These are phyloP conservation scores for Talaromyces sp. DNA, from an alignment of 2,329 filamentous ascomycete genomes.

Conservation along the genomic window DNA sequence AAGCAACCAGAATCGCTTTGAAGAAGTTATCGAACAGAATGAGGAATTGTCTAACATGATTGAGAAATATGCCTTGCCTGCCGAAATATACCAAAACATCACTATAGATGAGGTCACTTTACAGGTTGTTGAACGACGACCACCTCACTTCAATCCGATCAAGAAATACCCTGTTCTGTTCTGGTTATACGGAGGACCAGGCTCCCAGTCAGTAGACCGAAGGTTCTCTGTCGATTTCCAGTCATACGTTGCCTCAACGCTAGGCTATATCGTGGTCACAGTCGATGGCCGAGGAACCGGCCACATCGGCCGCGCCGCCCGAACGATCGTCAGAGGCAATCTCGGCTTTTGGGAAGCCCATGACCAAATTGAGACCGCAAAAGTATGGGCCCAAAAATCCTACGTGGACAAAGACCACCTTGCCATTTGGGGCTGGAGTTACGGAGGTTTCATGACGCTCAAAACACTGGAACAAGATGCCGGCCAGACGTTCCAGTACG, in stretches of 20 bases:
- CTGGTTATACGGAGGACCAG: slow-evolving; percentile 88
- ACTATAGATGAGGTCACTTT: slow-evolving; percentile 75
- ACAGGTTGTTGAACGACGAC: slow-evolving; percentile 77
- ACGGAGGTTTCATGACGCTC: slow-evolving; percentile 89
- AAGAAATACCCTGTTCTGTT: slow-evolving; percentile 94
- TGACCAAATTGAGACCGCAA: slow-evolving; percentile 88
- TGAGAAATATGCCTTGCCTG: slow-evolving; percentile 74
- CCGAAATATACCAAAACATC: slow-evolving; percentile 76
- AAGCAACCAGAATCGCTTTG: slow-evolving; percentile 57
- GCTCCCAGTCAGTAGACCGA: slow-evolving; percentile 83
- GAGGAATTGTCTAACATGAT: slow-evolving; percentile 64
- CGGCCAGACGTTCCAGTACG: slow-evolving; percentile 87
- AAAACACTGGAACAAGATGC: slow-evolving; percentile 92
- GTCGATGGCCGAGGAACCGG: slow-evolving; percentile 93
- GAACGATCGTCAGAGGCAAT: slow-evolving; percentile 77
- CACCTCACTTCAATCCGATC: slow-evolving; percentile 78
- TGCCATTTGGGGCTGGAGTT: slow-evolving; percentile 98
- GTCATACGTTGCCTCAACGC: slow-evolving; percentile 74
- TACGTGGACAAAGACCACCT: slow-evolving; percentile 82
- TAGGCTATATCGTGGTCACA: slow-evolving; percentile 92
- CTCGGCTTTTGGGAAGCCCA: slow-evolving; percentile 80
- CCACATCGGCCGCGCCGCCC: slow-evolving; percentile 77
- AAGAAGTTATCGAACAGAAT: slow-evolving; percentile 77
- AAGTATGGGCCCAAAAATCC: slow-evolving; percentile 72
- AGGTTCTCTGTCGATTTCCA: slow-evolving; percentile 84